Evolutionary conservation across 2,329 filamentous ascomycete species (phyloP).

Genomic region (Xylaria sp.): DNA sequence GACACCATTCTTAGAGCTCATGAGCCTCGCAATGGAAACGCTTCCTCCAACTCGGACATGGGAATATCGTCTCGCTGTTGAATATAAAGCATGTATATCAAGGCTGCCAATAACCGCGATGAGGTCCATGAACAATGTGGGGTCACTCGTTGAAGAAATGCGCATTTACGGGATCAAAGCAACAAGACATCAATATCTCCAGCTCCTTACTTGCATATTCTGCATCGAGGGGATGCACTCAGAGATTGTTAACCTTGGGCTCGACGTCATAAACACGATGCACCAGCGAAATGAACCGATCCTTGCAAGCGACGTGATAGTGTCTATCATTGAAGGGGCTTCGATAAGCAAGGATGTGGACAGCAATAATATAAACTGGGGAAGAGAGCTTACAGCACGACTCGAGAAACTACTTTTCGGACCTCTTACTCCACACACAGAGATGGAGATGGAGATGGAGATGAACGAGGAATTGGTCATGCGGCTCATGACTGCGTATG

Average conservation of each 20-base stretch:
- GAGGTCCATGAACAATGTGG: slow-evolving; percentile 44
- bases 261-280: slow-evolving; percentile 58
- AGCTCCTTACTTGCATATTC: slow-evolving; percentile 56
- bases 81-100: slow-evolving; percentile 43
- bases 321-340: slow-evolving; percentile 58
- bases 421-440: slow-evolving; percentile 52
- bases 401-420: slow-evolving; percentile 59
- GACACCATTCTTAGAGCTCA: slow-evolving; percentile 44
- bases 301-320: slow-evolving; percentile 60
- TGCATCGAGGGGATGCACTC: slow-evolving; percentile 36
- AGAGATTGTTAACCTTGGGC: slow-evolving; percentile 52
- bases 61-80: slow-evolving; percentile 50
- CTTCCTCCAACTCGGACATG: slow-evolving; percentile 51
- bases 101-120: slow-evolving; percentile 30
- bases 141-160: slow-evolving; percentile 52
- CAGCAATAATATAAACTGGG: slow-evolving; percentile 38
- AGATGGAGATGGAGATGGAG: slow-evolving; percentile 43
- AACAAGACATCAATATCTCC: slow-evolving; percentile 51
- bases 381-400: slow-evolving; percentile 53
- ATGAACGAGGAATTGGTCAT: slow-evolving; percentile 53
- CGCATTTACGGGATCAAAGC: slow-evolving; percentile 53
- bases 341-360: slow-evolving; percentile 47
- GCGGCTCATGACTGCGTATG: slow-evolving; percentile 60
- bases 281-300: slow-evolving; percentile 59
- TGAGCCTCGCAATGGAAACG: slow-evolving; percentile 43